Base-by-base conservation (phyloP, 2,329 filamentous ascomycete species). In the Trichoderma semiorbis region DNA sequence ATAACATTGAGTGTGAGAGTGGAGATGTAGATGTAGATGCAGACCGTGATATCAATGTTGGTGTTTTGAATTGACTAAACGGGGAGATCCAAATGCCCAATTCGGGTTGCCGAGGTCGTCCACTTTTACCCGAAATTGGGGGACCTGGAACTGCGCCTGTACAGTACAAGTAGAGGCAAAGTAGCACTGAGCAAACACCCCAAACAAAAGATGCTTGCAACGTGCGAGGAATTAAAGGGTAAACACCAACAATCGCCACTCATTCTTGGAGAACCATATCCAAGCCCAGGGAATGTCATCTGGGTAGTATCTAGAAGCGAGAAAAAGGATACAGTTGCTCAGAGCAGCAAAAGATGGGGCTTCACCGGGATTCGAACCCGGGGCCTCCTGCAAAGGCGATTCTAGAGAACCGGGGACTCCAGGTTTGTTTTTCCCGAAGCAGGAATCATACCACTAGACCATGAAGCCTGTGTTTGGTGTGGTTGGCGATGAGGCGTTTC, bases 301-400 rank as follows among this genome's bases (percentile, higher is more conserved):
- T 26, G 7, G 14, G 8, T 39, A 18, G 14, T 16, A 30, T 21
- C 8, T 8, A 21, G 32, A 47, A 61, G 36, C 14, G n/a, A 61
- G 4, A 36, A 43, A 3, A 7, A 47, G 7, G 21, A 5, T 12
- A 32, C 21, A 36, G 24, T 18, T 14, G 39, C 68, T 18, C 3
- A 1, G 4, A 7, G 16, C 30, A 60, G 50, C 60, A 72, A 74
- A 72, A 72, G 69, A 61, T 60, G 47, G 74, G 73, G 74, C 64
- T 73, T 73, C 66, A 71, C 72, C 70, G 70, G 68, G 72, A 73
- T 74, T 75, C 70, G 73, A 75, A 74, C 74, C 73, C 74, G 74
- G 73, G 73, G 69, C 74, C 73, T 74, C 74, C 71, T 74, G 58
- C 71, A 75, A 72, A 69, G 73, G 73, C 67, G 73, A 73, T 73